phyloP scores from a whole-genome alignment of 1,284 basidiomycete genomes.

The Leccinum discolor region DNA sequence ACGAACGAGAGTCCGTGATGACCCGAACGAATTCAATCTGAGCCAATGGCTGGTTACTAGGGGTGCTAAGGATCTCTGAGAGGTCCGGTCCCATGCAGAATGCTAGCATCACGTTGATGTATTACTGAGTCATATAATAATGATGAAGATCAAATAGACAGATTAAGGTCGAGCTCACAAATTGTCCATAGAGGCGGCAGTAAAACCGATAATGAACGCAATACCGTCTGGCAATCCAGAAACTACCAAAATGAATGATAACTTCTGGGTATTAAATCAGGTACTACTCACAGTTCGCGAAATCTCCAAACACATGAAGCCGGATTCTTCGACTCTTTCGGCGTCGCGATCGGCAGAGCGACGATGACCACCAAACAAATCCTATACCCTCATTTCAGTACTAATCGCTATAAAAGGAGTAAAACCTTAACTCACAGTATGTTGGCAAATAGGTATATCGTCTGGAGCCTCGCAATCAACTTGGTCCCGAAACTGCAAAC shows the following conservation, averaged over 20 bases:
- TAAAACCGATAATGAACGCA: too few relatives aligned
- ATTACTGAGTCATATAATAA: conserved; percentile 42
- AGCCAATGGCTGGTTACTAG: conserved; percentile 42
- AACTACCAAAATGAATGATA: too few relatives aligned
- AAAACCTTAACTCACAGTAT: conserved; percentile 28
- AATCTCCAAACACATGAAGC: too few relatives aligned
- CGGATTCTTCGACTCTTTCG: too few relatives aligned
- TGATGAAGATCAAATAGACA: too few relatives aligned
- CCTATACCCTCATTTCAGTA: conserved; percentile 19
- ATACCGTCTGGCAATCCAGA: too few relatives aligned
- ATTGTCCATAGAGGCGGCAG: too few relatives aligned
- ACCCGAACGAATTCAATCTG: conserved; percentile 32
- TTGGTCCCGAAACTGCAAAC: conserved; percentile 46
- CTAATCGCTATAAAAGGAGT: not conserved
- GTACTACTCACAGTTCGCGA: too few relatives aligned
- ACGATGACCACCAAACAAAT: conserved; percentile 29
- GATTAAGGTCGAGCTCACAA: too few relatives aligned
- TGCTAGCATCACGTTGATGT: conserved; percentile 33
- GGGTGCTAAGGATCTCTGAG: conserved; percentile 33
- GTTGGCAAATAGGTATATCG: conserved; percentile 31
- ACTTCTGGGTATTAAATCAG: too few relatives aligned
- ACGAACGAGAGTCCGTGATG: conserved; percentile 19
- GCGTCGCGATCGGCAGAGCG: too few relatives aligned
- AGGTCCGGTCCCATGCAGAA: conserved; percentile 42
- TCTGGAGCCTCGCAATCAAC: conserved; percentile 33